phyloP scores from a whole-genome alignment of 129 eudicot genomes.

The Rutidosis leptorrhynchoides region DNA sequence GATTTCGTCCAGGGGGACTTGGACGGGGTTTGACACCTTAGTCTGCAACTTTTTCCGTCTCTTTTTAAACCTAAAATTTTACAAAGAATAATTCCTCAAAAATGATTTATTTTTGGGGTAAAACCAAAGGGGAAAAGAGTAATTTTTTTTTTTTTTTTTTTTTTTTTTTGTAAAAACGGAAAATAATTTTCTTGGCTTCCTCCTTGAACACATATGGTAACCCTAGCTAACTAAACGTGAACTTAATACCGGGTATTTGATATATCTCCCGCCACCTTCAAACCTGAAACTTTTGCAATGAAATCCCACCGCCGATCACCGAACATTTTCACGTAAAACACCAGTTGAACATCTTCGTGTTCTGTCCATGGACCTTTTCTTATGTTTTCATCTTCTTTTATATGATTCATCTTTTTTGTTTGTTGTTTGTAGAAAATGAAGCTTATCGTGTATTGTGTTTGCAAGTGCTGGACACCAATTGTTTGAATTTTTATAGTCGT shows the following conservation, averaged over 20 bases:
- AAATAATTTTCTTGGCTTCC: conserved; percentile 25
- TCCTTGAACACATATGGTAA: conserved; percentile 30
- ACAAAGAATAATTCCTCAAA: conserved; percentile 31
- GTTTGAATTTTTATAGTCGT: conserved; percentile 30
- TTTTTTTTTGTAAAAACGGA: neutral
- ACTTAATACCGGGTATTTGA: conserved; percentile 36
- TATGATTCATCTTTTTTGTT: conserved; percentile 30
- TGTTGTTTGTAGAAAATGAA: conserved; percentile 9
- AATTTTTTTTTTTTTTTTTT: too few relatives aligned
- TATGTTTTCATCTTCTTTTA: too few relatives aligned
- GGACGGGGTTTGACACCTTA: too few relatives aligned
- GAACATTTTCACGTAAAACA: too few relatives aligned
- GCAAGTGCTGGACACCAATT: conserved; percentile 26
- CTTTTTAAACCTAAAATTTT: conserved; percentile 66
- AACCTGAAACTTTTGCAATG: too few relatives aligned
- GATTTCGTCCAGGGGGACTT: too few relatives aligned
- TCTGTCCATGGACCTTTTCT: too few relatives aligned
- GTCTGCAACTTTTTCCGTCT: conserved; percentile 90
- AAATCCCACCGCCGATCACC: too few relatives aligned
- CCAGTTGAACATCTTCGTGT: too few relatives aligned
- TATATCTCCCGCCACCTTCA: too few relatives aligned
- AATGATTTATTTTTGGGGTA: conserved; percentile 25
- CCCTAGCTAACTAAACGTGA: conserved; percentile 30
- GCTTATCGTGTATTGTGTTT: conserved; percentile 17
- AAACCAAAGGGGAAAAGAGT: conserved; percentile 20